Evolutionary conservation across 139 green algal species (phyloP), one percentile per base, ranked within the genome.

Genomic region (Chlorella sp.): DNA sequence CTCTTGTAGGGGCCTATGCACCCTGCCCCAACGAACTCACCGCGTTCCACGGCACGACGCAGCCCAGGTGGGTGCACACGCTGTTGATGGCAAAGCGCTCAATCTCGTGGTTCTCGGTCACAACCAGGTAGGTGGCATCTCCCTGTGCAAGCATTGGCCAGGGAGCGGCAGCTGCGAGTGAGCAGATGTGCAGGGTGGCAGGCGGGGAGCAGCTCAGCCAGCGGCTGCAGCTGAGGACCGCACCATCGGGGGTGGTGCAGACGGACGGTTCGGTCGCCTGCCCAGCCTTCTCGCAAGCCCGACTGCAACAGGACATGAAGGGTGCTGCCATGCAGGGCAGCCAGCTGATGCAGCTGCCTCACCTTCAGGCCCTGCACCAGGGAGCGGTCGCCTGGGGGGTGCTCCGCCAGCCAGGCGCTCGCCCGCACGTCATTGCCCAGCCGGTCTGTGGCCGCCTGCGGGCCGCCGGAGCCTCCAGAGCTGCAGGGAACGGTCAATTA

Each of bases 41-140:
- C 41, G 46, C 62, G 73, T 98, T 96, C 96, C 96, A 99, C 13
- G 97, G 97, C n/a, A 99, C 97, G 68, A 99, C 97, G 92, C 97
- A 99, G 69, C 97, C 97, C 87, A 99, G 85, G 91, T 99, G 97
- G 41, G 97, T 99, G 97, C 97, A 99, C 64, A 99, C 95, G 72
- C 96, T 95, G 89, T 99, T 99, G 20, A 99, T 69, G 81, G 97
- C 97, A 85, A 93, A 99, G 46, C 94, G 94, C 88, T 97, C 93
- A 44, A 99, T 91, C 32, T 87, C 85, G 74, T 86, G 85, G 19
- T 97, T 46, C 28, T 84, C 78, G 48, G 87, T 97, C 34, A 99
- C 95, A 40, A 99, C 93, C 54, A 99, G 90, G 95, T 99, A 99
- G 38, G 96, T 99, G 68, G 97, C 94, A 87, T 99, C 97, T 74